Evolutionary conservation across 306 rosid species (phyloP), one percentile per base, ranked within the genome.

Genomic region (Dryas alaskensis): DNA sequence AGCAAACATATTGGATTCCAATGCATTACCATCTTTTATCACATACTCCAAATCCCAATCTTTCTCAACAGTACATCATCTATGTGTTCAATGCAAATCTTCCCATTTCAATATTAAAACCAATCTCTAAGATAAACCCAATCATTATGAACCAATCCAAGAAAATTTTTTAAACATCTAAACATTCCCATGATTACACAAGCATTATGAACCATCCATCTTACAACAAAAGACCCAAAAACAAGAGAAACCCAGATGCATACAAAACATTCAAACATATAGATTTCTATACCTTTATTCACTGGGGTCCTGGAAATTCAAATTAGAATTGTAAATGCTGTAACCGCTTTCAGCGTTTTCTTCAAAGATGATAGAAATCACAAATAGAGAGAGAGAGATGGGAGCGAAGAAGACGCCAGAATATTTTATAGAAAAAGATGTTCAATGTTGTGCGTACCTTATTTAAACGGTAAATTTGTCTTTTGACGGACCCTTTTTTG

Each of bases 351-450:
- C 10, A 39, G 71, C 51, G 2, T 31, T 52, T 73, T 70, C 54
- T 72, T 51, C 44, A 39, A 1, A 25, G 70, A 73, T 10, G 25
- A 31, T 31, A 8, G n/a, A 40, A 40, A 14, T 3, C 45, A 31
- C 19, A 59, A 7, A 6, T 8, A 54, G 31, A 53, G 42, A 31
- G 50, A 66, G 73, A 37, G 52, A 62, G 45, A 46, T 37, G 16
- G 6, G 49, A 49, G 72, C 49, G 61, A 66, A 17, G 14, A 72
- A 66, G 49, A 55, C 62, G 65, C 65, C 11, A 67, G 78, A 76
- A 70, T 25, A 45, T 55, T 31, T 31, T 25, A 25, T 22, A 42
- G 60, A 40, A 45, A 65, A 37, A 43, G 11, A 45, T 49, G 61
- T 31, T 31, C 37, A 31, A 2, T 31, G 37, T 25, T 13, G 8